Evolutionary conservation across 768 basidiomycete species (phyloP).

Genomic region (Kwoniella mangroviensis): DNA sequence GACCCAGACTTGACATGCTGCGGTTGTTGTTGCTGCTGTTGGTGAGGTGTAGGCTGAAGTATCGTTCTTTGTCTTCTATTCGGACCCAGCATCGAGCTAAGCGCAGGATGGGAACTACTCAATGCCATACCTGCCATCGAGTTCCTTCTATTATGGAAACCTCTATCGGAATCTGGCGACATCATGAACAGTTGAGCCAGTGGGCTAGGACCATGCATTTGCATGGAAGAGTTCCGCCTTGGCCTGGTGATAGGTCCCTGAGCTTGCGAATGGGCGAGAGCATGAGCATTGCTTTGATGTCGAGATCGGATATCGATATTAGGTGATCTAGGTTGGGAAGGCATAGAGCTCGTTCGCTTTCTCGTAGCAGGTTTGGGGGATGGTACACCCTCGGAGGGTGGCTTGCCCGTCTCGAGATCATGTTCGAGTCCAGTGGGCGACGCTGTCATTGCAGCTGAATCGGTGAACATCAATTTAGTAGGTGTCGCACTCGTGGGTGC

Average conservation of each 20-base stretch:
- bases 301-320: slow-evolving; percentile 9
- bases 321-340: slow-evolving; percentile 12
- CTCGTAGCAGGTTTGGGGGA: not conserved
- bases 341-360: slow-evolving; percentile 9
- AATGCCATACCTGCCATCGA: slow-evolving; percentile 24
- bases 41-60: not conserved
- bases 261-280: slow-evolving; percentile 4
- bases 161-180: slow-evolving; percentile 17
- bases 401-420: not conserved
- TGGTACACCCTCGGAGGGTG: slow-evolving; percentile 5
- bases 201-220: slow-evolving; percentile 53
- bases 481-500: slow-evolving; percentile 9
- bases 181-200: slow-evolving; percentile 53
- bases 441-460: slow-evolving; percentile 19
- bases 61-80: slow-evolving; percentile 2
- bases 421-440: slow-evolving; percentile 23
- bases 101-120: slow-evolving; percentile 25
- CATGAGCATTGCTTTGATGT: not conserved
- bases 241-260: slow-evolving; percentile 25
- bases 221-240: slow-evolving; percentile 46
- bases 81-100: slow-evolving; percentile 22
- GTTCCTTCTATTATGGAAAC: slow-evolving; percentile 20
- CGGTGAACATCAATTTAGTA: slow-evolving; percentile 9
- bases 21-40: not conserved
- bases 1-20: slow-evolving; percentile 7